Evolutionary conservation across 257 asterid genomes (phyloP), one percentile per base, ranked within the genome.

Genomic region (Oldenlandia corymbosa): DNA sequence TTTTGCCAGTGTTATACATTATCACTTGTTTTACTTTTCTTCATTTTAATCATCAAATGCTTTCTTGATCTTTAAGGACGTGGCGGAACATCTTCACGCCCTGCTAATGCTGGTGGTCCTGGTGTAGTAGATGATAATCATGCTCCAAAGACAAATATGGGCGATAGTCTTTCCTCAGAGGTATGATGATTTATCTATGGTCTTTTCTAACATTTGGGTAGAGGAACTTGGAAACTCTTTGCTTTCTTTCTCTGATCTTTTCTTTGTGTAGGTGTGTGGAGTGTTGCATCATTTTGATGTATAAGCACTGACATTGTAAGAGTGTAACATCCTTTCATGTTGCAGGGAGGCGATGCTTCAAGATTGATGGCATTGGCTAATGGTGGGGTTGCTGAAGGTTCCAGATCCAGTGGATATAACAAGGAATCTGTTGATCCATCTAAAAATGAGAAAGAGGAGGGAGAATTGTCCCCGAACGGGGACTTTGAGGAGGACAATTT

Each of bases 371-470:
- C 79, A 31, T 66, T 69, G 71, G 62, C 77, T 20, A 83, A 80
- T 71, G 88, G 81, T 73, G 90, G 79, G 58, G 75, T 74, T 55
- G 70, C 70, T 50, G 93, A 74, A 69, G 82, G 84, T 59, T 76
- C 86, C 26, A 77, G 72, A 68, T 57, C 32, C 32, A 74, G 77
- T 62, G 85, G 82, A 72, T 72, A 62, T 61, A 77, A 71, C 62
- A 87, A 69, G 65, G 85, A 70, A 50, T 68, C 74, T 43, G 74
- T 69, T 58, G 90, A 86, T 81, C 89, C 86, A 64, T 55, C 84
- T 46, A 88, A 86, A 77, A 81, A 53, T 63, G 99, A 93, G 84
- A 93, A 93, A 77, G 99, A 90, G 80, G 97, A 86, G 79, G 96
- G 92, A 31, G 97, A 87, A 71, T 80, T 88, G 64, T 93, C 97